Conservation (phyloP, 2,329 filamentous ascomycete species). For the Escovopsis sp. region DNA sequence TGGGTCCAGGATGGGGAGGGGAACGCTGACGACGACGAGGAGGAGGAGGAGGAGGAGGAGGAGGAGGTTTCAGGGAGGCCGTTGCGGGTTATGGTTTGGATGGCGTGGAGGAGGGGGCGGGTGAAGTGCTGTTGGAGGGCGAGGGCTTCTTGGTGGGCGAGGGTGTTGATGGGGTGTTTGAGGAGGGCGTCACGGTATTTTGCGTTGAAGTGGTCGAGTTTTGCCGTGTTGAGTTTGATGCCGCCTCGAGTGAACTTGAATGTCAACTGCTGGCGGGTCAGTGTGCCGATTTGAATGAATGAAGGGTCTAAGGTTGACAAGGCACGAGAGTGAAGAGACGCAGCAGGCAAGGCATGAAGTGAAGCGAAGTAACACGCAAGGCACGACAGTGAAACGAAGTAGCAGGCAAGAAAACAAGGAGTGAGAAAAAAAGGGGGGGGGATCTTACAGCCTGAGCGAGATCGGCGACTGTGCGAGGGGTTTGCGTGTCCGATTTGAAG, state of each 20-base stretch:
- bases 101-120: constrained; percentile 9
- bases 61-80: not conserved
- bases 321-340: too few species aligned
- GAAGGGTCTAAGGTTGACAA: too few species aligned
- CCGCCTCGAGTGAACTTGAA: constrained; percentile 86
- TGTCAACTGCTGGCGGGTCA: constrained; percentile 42
- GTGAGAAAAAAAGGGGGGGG: not conserved
- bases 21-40: not conserved
- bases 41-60: not conserved
- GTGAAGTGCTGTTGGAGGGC: constrained; percentile 12
- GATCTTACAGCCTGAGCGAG: constrained; percentile 50
- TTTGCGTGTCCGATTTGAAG: constrained; percentile 12
- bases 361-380: not conserved
- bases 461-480: constrained; percentile 40
- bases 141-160: constrained; percentile 9
- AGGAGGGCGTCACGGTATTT: constrained; percentile 35
- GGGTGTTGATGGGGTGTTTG: constrained; percentile 9
- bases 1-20: constrained; percentile 10
- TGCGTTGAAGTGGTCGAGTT: constrained; percentile 66
- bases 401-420: too few species aligned
- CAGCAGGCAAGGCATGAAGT: too few species aligned
- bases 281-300: constrained; percentile 5
- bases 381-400: too few species aligned
- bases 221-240: constrained; percentile 65
- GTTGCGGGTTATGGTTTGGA: constrained; percentile 11